Conservation (phyloP, 2,329 filamentous ascomycete genomes). For the Neofusicoccum ribis region DNA sequence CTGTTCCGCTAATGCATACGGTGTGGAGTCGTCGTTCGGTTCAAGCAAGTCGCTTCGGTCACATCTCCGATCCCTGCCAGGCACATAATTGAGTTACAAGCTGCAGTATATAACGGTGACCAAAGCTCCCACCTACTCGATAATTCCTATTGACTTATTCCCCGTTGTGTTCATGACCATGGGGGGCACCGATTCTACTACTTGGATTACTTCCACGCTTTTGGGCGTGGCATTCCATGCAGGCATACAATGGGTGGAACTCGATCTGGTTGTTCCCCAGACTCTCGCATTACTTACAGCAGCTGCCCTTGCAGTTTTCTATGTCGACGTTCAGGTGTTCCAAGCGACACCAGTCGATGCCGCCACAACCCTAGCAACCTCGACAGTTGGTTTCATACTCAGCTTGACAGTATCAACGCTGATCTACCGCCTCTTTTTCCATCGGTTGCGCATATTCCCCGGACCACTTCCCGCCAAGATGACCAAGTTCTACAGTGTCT, state of each 20-base stretch:
- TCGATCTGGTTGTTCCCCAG: not conserved
- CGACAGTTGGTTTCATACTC: constrained; percentile 3
- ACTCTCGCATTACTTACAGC: not conserved
- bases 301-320: not conserved
- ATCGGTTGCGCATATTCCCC: constrained; percentile 36
- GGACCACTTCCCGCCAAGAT: constrained; percentile 37
- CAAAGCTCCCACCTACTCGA: too few species aligned
- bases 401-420: constrained; percentile 1
- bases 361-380: not conserved
- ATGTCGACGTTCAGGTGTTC: not conserved
- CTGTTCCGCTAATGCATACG: not conserved
- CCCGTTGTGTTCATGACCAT: not conserved
- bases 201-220: not conserved
- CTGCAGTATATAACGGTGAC: not conserved
- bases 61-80: not conserved
- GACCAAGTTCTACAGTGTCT: constrained; percentile 29
- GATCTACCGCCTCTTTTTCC: constrained; percentile 34
- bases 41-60: not conserved
- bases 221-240: constrained; percentile 1
- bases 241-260: not conserved
- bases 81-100: not conserved
- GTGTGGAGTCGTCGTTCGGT: not conserved
- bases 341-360: not conserved
- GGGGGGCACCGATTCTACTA: not conserved
- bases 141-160: too few species aligned